phyloP scores from a whole-genome alignment of 2,329 filamentous ascomycete species.

The Stenocarpella maydis region DNA sequence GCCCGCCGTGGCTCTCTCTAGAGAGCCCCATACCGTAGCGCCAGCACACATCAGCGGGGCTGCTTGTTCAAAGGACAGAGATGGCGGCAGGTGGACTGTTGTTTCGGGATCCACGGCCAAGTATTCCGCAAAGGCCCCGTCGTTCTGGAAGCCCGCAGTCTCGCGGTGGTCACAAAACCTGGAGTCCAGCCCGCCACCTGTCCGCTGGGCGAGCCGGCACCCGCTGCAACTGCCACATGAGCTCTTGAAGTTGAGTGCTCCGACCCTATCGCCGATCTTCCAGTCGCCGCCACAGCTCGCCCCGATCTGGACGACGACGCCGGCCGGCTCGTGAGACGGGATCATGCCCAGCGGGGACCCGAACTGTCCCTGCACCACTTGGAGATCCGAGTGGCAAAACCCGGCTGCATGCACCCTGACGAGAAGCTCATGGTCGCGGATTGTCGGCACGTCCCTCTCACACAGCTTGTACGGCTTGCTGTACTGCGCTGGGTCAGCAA shows the following conservation, averaged over 20 bases:
- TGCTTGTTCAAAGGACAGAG: conserved; percentile 2
- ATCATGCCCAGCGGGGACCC: conserved; percentile 36
- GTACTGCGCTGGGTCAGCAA: background rate
- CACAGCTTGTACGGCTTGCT: conserved; percentile 4
- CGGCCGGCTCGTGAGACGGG: conserved; percentile 46
- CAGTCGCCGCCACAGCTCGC: conserved; percentile 36
- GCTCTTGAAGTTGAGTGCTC: conserved; percentile 12
- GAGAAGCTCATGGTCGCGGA: conserved; percentile 43
- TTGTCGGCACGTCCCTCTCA: conserved; percentile 38
- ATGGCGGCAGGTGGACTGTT: background rate
- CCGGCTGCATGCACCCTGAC: conserved; percentile 46
- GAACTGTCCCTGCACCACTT: conserved; percentile 47
- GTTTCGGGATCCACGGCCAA: conserved; percentile 42
- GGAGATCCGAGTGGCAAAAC: conserved; percentile 49
- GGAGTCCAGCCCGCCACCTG: conserved; percentile 20
- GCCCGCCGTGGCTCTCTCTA: background rate
- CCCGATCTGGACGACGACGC: conserved; percentile 44
- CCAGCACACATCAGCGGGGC: conserved; percentile 8
- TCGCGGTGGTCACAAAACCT: conserved; percentile 44
- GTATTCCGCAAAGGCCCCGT: conserved; percentile 48
- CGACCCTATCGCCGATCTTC: conserved; percentile 47
- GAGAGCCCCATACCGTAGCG: background rate
- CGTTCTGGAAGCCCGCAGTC: conserved; percentile 46
- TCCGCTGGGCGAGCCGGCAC: background rate
- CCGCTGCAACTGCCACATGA: background rate